Evolutionary conservation across 2,329 filamentous ascomycete genomes (phyloP).

Genomic region (Trichoderma lentiforme): DNA sequence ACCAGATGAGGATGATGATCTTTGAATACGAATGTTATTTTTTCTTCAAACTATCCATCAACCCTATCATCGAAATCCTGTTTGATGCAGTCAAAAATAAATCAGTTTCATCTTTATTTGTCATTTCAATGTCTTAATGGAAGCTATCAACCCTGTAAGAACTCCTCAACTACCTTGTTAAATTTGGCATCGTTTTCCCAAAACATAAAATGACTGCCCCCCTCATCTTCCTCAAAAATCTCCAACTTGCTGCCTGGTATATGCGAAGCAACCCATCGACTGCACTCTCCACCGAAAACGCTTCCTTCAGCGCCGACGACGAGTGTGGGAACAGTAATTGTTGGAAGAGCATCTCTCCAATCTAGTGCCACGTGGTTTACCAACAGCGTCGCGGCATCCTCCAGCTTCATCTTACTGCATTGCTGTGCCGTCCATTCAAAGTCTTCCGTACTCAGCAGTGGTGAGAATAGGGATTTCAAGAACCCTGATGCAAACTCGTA

Average conservation of each 20-base stretch:
- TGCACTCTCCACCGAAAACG: constrained; percentile 11
- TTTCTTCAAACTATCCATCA: too few relatives aligned
- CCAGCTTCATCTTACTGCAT: constrained; percentile 28
- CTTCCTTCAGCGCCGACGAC: constrained; percentile 25
- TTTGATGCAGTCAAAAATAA: too few relatives aligned
- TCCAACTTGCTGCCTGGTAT: constrained; percentile 27
- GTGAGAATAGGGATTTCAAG: constrained; percentile 26
- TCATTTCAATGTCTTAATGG: too few relatives aligned
- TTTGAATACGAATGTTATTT: neutral
- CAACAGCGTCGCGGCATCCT: constrained; percentile 27
- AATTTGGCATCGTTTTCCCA: constrained; percentile 34
- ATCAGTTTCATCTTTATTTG: too few relatives aligned
- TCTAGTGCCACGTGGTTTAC: constrained; percentile 28
- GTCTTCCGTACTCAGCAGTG: constrained; percentile 23
- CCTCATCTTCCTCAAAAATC: constrained; percentile 31
- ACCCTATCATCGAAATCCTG: neutral
- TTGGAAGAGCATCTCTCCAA: constrained; percentile 31
- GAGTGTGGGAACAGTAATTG: constrained; percentile 29
- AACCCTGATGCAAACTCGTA: constrained; percentile 22
- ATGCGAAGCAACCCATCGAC: constrained; percentile 29
- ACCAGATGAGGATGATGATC: neutral
- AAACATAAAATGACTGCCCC: constrained; percentile 34
- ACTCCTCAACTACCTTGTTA: constrained; percentile 31
- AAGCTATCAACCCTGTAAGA: constrained; percentile 4
- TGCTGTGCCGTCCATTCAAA: constrained; percentile 26